Conservation (phyloP, 2,329 filamentous ascomycete species). For the Akanthomyces lecanii region DNA sequence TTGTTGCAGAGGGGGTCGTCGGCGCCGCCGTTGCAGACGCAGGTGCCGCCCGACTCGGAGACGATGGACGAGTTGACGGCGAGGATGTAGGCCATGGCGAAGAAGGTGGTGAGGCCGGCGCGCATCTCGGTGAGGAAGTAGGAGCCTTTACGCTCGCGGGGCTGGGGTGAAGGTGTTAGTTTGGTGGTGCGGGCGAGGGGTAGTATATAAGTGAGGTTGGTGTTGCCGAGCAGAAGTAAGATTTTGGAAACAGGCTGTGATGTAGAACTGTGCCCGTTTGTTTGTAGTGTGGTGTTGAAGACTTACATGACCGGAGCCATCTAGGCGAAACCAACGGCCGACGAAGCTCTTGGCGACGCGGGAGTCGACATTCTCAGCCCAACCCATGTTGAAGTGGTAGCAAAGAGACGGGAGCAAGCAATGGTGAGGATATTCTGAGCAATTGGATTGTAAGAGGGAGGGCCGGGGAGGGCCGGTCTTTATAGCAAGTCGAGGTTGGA, state of each 20-base stretch:
- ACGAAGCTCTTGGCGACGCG: conserved; percentile 61
- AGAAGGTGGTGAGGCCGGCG: conserved; percentile 77
- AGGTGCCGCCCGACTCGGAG: conserved; percentile 68
- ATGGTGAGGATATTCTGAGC: not conserved
- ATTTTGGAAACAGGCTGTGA: not conserved
- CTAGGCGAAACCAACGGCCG: conserved; percentile 72
- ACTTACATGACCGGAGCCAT: conserved; percentile 77
- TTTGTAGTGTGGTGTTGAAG: not conserved
- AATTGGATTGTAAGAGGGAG: not conserved
- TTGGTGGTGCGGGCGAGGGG: not conserved
- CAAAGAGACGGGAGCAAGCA: not conserved
- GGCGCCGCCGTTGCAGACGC: conserved; percentile 57
- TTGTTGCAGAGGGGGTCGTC: conserved; percentile 49
- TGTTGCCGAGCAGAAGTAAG: not conserved
- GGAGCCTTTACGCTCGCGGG: conserved; percentile 67
- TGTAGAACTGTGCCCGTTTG: too few relatives aligned
- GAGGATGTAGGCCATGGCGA: conserved; percentile 56
- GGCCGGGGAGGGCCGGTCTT: not conserved
- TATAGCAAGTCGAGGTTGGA: conserved; percentile 1
- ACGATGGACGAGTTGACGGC: conserved; percentile 51
- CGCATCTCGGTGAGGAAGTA: conserved; percentile 80
- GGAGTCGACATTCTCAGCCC: conserved; percentile 47
- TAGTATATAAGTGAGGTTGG: not conserved
- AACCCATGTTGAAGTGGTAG: conserved; percentile 37
- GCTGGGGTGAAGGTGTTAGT: conserved; percentile 37